Base-by-base conservation (phyloP, 495 filamentous ascomycete genomes). In the Mytilinidion resinicola region DNA sequence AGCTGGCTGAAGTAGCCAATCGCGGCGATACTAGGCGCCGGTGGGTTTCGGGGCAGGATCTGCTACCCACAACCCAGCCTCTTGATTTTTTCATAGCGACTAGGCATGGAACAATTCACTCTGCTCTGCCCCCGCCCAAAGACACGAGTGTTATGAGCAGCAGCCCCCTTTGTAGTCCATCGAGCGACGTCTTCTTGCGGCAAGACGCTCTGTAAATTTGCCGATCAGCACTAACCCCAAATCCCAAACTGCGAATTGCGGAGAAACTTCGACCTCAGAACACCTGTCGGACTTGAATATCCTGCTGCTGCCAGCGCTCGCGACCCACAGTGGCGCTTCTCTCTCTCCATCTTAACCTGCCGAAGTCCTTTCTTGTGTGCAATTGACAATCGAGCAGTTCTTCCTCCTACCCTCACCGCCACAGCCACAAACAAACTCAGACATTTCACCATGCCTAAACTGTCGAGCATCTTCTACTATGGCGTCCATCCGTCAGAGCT, bases 401-500 rank as follows among this genome's bases (percentile, higher is more conserved):
- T 30, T 30, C 25, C 25, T n/a, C 21, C 8, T 49, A 6, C 21
- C 14, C 25, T 10, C 9, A 3, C 19, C 17, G 14, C 33, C 17
- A 1, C 7, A 49, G 46, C 14, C 4, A 30, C 21, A 30, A 30
- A 30, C 25, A 30, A 30, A 30, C 25, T 2, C 25, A 30, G 25
- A 30, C 25, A 30, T 25, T 30, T 49, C 46, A 51, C 35, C 51
- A 85, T 86, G 83, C 74, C 74, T 62, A 70, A 77, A 58, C 56
- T 75, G 56, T 73, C 75, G 30, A 80, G 86, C 61, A 71, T 84
- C 61, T 59, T 88, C 60, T 96, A 97, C 74, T 91, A 85, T 67
- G 70, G 79, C 56, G 75, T 89, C 59, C 93, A 96, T 71, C 83
- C 87, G 4, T 76, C 79, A 53, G 81, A 98, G 74, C 74, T 97